Evolutionary conservation across 163 green algal genomes (phyloP).

Genomic region (Volvox carteri): DNA sequence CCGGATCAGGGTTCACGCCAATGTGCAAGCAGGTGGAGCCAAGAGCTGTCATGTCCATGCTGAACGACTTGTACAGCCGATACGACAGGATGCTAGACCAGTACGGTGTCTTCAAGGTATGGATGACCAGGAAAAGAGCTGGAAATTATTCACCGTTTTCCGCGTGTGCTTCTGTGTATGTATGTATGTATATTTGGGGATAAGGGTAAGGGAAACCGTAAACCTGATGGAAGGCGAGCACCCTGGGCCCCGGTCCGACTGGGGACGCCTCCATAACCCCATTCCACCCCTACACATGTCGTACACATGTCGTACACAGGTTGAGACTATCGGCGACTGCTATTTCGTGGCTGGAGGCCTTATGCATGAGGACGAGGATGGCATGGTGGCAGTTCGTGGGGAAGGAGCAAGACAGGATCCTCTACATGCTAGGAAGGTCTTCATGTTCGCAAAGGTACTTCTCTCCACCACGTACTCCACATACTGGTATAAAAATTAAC

Average conservation of each 20-base stretch:
- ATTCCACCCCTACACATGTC: too few relatives aligned
- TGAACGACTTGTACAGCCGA: constrained; percentile 47
- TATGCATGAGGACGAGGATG: constrained; percentile 25
- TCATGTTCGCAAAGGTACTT: constrained; percentile 31
- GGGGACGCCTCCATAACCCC: too few relatives aligned
- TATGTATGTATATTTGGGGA: too few relatives aligned
- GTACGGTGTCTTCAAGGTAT: constrained; percentile 54
- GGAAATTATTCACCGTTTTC: too few relatives aligned
- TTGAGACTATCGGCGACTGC: constrained; percentile 43
- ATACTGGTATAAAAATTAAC: too few relatives aligned
- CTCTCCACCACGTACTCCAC: too few relatives aligned
- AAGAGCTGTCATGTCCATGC: constrained; percentile 29
- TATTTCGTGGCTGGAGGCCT: constrained; percentile 28
- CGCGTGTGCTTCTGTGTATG: too few relatives aligned
- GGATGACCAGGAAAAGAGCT: too few relatives aligned
- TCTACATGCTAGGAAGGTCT: constrained; percentile 1
- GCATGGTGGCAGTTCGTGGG: constrained; percentile 3
- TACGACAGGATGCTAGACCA: constrained; percentile 26
- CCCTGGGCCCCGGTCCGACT: too few relatives aligned
- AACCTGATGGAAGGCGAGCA: too few relatives aligned
- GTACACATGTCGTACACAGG: background rate
- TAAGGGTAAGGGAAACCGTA: too few relatives aligned
- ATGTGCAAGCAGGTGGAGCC: constrained; percentile 49
- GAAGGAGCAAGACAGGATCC: background rate
- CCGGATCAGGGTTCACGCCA: constrained; percentile 7